These are phyloP conservation scores for Fragaria iinumae DNA, from an alignment of 306 rosid genomes.

Conservation along the genomic window DNA sequence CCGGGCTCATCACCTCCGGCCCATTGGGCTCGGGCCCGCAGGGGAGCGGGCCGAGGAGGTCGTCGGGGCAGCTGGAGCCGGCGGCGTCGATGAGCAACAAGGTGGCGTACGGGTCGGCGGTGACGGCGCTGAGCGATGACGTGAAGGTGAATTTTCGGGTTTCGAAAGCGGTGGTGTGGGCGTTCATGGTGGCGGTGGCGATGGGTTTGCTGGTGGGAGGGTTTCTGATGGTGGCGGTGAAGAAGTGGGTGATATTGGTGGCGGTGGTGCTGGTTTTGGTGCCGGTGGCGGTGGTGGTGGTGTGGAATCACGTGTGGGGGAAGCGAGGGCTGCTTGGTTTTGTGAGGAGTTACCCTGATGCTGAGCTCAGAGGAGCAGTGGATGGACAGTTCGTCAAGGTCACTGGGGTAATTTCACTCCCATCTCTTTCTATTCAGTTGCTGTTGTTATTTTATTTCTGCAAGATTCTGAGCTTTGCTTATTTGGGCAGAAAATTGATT, in stretches of 20 bases:
- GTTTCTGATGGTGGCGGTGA: conserved; percentile 88
- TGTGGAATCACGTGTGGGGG: conserved; percentile 74
- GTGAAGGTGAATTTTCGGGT: conserved; percentile 67
- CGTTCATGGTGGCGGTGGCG: conserved; percentile 62
- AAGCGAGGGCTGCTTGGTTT: conserved; percentile 70
- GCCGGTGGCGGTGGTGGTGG: conserved; percentile 43
- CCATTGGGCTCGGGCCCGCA: conserved; percentile 79
- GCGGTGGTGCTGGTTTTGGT: conserved; percentile 53
- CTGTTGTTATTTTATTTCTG: neutral
- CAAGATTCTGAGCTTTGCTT: neutral
- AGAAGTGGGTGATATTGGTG: conserved; percentile 67
- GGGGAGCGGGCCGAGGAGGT: conserved; percentile 60
- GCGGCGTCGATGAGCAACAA: conserved; percentile 45
- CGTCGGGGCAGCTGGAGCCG: conserved; percentile 45
- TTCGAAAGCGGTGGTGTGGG: conserved; percentile 80
- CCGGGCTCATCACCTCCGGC: conserved; percentile 69
- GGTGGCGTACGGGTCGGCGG: conserved; percentile 71
- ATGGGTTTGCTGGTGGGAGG: conserved; percentile 84
- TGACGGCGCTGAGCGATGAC: conserved; percentile 65
- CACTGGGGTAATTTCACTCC: conserved; percentile 71
- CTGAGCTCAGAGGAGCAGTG: conserved; percentile 89
- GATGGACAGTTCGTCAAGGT: conserved; percentile 98
- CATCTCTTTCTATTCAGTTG: neutral
- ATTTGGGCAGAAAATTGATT: neutral
- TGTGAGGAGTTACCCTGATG: conserved; percentile 77